These are phyloP conservation scores for Hibiscus tridactylites DNA, from an alignment of 345 rosid genomes.

Conservation along the genomic window DNA sequence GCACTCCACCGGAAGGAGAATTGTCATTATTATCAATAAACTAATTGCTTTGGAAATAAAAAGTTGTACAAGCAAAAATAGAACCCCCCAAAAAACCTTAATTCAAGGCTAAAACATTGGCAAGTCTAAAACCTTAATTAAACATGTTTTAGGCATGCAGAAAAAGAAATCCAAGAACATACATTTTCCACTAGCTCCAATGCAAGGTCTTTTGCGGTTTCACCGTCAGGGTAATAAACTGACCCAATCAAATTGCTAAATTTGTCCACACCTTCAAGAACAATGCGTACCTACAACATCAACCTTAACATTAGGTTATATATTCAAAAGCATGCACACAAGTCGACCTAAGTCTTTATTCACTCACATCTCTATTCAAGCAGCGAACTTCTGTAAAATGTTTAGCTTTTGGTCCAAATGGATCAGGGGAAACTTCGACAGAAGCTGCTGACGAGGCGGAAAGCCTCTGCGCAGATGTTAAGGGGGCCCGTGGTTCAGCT, in stretches of 20 bases:
- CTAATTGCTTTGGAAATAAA: not conserved
- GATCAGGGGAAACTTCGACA: conserved; percentile 67
- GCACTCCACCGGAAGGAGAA: not conserved
- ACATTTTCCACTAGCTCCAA: conserved; percentile 92
- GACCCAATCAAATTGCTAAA: conserved; percentile 93
- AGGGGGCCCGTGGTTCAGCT: conserved; percentile 51
- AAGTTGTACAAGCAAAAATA: not conserved
- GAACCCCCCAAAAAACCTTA: not conserved
- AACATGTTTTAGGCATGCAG: not conserved
- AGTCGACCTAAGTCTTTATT: conserved; percentile 7
- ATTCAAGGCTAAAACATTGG: not conserved
- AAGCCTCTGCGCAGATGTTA: conserved; percentile 92
- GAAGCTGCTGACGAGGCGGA: conserved; percentile 50
- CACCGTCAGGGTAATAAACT: conserved; percentile 78
- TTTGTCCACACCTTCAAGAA: conserved; percentile 94
- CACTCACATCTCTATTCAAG: conserved; percentile 75
- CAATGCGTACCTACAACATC: conserved; percentile 77
- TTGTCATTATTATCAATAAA: not conserved
- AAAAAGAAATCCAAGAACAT: conserved; percentile 18
- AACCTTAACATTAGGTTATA: conserved; percentile 16
- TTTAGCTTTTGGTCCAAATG: conserved; percentile 85
- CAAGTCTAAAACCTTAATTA: not conserved
- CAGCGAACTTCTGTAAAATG: conserved; percentile 82
- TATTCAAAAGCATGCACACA: conserved; percentile 6
- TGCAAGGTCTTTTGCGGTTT: conserved; percentile 77